Evolutionary conservation across 192 early-diverging fungal species (phyloP).

Genomic region (Coemansia sp.): DNA sequence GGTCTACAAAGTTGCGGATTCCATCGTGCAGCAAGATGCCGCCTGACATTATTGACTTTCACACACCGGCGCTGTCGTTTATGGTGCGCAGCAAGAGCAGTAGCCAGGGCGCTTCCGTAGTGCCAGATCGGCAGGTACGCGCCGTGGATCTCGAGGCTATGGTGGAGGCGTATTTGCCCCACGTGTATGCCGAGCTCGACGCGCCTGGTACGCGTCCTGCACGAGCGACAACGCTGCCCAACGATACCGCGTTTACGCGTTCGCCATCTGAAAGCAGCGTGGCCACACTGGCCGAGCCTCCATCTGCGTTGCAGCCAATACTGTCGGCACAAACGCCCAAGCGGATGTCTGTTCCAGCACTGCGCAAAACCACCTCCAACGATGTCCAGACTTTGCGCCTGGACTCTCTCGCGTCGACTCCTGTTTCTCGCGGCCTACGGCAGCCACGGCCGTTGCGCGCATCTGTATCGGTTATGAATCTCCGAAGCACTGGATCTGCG

Average conservation of each 20-base stretch:
- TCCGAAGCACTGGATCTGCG: neutral
- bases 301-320: neutral
- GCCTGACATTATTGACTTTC: slow-evolving; percentile 16
- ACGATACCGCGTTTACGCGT: slow-evolving; percentile 1
- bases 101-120: neutral
- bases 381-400: neutral
- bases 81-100: slow-evolving; percentile 12
- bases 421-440: neutral
- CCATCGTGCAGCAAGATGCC: slow-evolving; percentile 19
- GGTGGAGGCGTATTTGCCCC: slow-evolving; percentile 42
- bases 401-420: neutral
- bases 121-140: slow-evolving; percentile 8
- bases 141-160: slow-evolving; percentile 42
- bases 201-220: neutral
- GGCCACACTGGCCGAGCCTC: slow-evolving; percentile 23
- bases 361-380: neutral
- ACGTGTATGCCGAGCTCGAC: slow-evolving; percentile 21
- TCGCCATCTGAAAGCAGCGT: slow-evolving; percentile 30
- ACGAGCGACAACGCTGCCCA: neutral
- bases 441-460: neutral
- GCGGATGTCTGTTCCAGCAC: slow-evolving; percentile 2
- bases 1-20: slow-evolving; percentile 15
- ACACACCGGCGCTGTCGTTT: slow-evolving; percentile 31
- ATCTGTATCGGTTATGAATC: slow-evolving; percentile 5
- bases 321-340: neutral